Percentiles rank a stretch among this genome's conserved stretches.
phyloP scores from a whole-genome alignment of 306 rosid genomes.

The Cicer yamashitae region DNA sequence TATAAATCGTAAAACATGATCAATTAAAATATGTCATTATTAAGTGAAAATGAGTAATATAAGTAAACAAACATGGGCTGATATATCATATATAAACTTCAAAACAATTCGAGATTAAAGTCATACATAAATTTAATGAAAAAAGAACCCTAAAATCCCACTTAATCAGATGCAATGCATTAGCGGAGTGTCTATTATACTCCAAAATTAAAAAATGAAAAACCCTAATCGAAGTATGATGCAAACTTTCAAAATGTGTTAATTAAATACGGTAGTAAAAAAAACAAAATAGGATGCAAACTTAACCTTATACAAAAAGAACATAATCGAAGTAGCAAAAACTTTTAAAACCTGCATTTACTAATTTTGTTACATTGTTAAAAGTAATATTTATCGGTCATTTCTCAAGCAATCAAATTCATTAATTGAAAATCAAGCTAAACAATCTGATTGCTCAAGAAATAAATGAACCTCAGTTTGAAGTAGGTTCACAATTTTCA shows the following conservation, averaged over 20 bases:
- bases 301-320: slow-evolving; percentile 12
- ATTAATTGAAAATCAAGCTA: slow-evolving; percentile 23
- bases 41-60: slow-evolving; percentile 5
- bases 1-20: slow-evolving; percentile 7
- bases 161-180: no score
- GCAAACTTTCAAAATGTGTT: no score
- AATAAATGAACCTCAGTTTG: slow-evolving; percentile 33
- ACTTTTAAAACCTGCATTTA: slow-evolving; percentile 26
- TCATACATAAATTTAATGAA: not conserved
- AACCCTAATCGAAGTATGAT: no score
- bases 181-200: no score
- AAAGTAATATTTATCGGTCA: not conserved
- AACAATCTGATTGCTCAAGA: slow-evolving; percentile 17
- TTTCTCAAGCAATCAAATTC: slow-evolving; percentile 14
- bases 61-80: not conserved
- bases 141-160: no score
- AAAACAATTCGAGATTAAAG: not conserved
- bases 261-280: no score
- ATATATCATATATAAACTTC: slow-evolving; percentile 3
- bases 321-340: slow-evolving; percentile 15
- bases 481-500: slow-evolving; percentile 24
- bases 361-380: not conserved
- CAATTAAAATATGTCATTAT: not conserved
- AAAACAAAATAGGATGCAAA: slow-evolving; percentile 11
- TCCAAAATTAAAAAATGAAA: no score